phyloP scores from a whole-genome alignment of 2,329 filamentous ascomycete species.

The Penicillium sp. region DNA sequence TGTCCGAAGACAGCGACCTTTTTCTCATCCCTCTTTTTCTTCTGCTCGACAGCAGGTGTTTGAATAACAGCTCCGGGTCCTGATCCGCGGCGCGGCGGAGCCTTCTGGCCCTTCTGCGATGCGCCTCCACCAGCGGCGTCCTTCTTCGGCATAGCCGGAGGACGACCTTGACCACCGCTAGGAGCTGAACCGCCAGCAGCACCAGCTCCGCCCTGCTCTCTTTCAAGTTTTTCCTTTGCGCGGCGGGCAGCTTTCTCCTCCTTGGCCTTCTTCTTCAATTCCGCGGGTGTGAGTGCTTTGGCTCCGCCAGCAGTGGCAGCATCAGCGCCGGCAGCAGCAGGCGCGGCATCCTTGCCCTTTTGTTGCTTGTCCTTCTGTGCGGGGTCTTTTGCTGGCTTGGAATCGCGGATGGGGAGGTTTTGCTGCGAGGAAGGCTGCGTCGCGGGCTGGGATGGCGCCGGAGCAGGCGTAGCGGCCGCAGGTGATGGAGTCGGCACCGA shows the following conservation, averaged over 20 bases:
- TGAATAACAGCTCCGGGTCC: constrained; percentile 32
- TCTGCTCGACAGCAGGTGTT: constrained; percentile 42
- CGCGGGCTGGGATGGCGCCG: constrained; percentile 19
- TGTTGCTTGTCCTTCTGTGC: constrained; percentile 23
- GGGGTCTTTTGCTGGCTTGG: constrained; percentile 24
- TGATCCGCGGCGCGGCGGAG: constrained; percentile 36
- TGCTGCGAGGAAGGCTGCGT: constrained; percentile 19
- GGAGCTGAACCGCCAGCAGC: constrained; percentile 37
- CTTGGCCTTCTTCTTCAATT: constrained; percentile 84
- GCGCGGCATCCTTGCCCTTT: constrained; percentile 27
- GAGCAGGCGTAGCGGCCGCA: constrained; percentile 17
- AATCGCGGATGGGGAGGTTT: constrained; percentile 25
- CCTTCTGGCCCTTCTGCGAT: constrained; percentile 33
- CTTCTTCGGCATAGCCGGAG: constrained; percentile 31
- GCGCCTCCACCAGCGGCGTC: constrained; percentile 24
- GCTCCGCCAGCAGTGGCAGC: constrained; percentile 25
- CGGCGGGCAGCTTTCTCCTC: constrained; percentile 87
- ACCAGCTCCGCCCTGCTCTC: constrained; percentile 46
- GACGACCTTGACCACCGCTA: constrained; percentile 32
- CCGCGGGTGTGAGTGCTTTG: constrained; percentile 53
- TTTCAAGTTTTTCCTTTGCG: constrained; percentile 64
- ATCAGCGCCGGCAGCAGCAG: constrained; percentile 21
- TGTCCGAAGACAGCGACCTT: constrained; percentile 78
- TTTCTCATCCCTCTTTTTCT: constrained; percentile 62
- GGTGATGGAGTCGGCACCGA: constrained; percentile 18